Percentiles rank a stretch among this genome's conserved stretches.
Conservation (phyloP, 768 basidiomycete species). For the Scleroderma citrinum region DNA sequence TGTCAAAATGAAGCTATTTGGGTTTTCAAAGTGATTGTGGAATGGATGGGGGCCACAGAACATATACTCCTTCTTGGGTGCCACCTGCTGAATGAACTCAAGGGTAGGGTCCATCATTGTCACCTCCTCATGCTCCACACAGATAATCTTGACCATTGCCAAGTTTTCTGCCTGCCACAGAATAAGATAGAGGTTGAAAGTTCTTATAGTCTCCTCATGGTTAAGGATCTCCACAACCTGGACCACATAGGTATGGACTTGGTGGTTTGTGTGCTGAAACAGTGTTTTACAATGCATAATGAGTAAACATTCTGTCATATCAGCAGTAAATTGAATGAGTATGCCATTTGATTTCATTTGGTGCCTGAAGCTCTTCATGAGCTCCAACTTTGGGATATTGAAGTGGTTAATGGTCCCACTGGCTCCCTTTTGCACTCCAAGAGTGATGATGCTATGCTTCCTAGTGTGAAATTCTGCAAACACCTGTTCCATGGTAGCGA, state of each 20-base stretch:
- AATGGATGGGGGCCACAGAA: not conserved
- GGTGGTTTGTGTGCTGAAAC: constrained; percentile 11
- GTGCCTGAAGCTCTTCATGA: constrained; percentile 7
- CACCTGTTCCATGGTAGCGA: constrained; percentile 1
- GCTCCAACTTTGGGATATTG: constrained; percentile 13
- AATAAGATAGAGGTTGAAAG: constrained; percentile 20
- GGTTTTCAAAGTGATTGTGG: constrained; percentile 4
- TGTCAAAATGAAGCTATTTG: too few relatives aligned
- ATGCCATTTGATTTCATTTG: constrained; percentile 5
- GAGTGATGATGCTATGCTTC: constrained; percentile 10
- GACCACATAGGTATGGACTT: constrained; percentile 23
- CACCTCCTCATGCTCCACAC: not conserved
- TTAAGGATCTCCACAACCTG: constrained; percentile 33
- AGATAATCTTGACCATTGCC: not conserved
- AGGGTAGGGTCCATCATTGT: not conserved
- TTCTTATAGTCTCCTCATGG: constrained; percentile 22
- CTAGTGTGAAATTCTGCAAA: constrained; percentile 9
- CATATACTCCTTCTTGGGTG: too few relatives aligned
- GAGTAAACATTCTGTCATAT: constrained; percentile 10
- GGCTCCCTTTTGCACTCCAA: not conserved
- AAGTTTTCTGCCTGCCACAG: not conserved
- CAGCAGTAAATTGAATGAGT: constrained; percentile 31
- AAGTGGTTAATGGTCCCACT: constrained; percentile 10
- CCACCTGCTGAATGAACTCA: too few relatives aligned
- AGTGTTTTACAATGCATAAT: constrained; percentile 30